Conservation (phyloP, 495 filamentous ascomycete genomes). For the Penicillium cinerascens region DNA sequence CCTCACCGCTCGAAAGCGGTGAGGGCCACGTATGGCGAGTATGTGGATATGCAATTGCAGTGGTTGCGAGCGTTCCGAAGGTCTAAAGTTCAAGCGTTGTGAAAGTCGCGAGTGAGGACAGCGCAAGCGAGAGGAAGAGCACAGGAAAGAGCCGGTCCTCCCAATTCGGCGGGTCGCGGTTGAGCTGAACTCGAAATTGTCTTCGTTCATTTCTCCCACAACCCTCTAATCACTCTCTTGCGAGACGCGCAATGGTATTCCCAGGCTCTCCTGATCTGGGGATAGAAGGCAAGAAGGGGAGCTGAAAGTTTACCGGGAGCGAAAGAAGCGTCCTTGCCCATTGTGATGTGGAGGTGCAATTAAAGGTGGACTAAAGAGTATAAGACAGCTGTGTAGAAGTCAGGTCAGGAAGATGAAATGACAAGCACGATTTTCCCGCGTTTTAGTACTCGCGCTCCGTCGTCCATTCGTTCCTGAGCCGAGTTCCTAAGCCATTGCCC, state of each 20-base stretch:
- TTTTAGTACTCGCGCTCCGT: slow-evolving; percentile 42
- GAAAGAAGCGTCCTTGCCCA: slow-evolving; percentile 45
- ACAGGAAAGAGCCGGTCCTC: neutral
- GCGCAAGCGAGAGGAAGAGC: neutral
- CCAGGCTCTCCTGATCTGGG: neutral
- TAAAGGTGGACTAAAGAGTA: slow-evolving; percentile 21
- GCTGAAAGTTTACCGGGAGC: slow-evolving; percentile 39
- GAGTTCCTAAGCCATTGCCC: no score
- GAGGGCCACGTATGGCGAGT: no score
- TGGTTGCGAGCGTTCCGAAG: neutral
- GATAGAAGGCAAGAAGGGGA: slow-evolving; percentile 12
- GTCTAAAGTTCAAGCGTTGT: neutral
- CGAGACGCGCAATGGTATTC: neutral
- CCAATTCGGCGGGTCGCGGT: neutral
- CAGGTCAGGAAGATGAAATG: slow-evolving; percentile 19
- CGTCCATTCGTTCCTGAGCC: no score
- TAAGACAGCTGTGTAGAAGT: slow-evolving; percentile 35
- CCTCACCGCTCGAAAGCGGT: no score
- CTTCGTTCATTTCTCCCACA: neutral
- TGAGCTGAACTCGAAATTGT: neutral
- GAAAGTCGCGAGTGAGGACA: neutral
- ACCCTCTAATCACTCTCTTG: neutral
- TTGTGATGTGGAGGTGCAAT: slow-evolving; percentile 31
- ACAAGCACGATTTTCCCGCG: slow-evolving; percentile 34
- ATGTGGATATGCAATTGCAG: neutral